Evolutionary conservation across 352 stramenopile species (phyloP).

Genomic region (Phytophthora agathidicida): DNA sequence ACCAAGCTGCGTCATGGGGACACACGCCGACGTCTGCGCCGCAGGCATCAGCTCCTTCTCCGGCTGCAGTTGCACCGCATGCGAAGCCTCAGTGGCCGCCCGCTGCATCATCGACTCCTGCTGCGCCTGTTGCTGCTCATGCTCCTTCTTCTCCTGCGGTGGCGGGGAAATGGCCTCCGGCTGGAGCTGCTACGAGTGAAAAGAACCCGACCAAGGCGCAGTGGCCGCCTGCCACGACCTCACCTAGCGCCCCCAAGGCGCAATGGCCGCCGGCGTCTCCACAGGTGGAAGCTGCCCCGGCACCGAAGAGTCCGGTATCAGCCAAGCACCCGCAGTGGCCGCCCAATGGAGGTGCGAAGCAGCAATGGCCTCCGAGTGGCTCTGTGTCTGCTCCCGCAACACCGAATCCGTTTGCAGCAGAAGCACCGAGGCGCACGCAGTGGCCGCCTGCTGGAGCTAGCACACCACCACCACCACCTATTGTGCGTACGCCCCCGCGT

Average conservation of each 20-base stretch:
- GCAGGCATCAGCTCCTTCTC: conserved; percentile 35
- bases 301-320: conserved; percentile 22
- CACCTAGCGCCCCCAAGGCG: conserved; percentile 23
- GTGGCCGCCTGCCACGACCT: conserved; percentile 37
- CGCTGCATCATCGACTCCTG: conserved; percentile 18
- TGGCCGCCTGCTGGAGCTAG: conserved; percentile 46
- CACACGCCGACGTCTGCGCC: conserved; percentile 33
- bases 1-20: conserved; percentile 24
- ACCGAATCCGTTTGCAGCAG: conserved; percentile 8
- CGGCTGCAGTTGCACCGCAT: conserved; percentile 22
- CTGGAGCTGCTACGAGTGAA: conserved; percentile 1
- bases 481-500: conserved; percentile 27
- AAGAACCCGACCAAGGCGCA: conserved; percentile 36
- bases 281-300: conserved; percentile 17
- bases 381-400: conserved; percentile 3
- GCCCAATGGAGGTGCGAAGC: conserved; percentile 33
- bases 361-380: conserved; percentile 45
- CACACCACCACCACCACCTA: conserved; percentile 30
- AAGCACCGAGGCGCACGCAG: conserved; percentile 46
- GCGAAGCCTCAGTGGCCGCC: conserved; percentile 54
- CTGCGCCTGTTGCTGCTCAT: conserved; percentile 14
- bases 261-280: conserved; percentile 37
- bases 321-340: conserved; percentile 24
- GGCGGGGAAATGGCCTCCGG: conserved; percentile 22
- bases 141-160: conserved; percentile 3